These are phyloP conservation scores for Wallacemonas sp. DNA, from an alignment of 208 protist genomes.

Conservation along the genomic window DNA sequence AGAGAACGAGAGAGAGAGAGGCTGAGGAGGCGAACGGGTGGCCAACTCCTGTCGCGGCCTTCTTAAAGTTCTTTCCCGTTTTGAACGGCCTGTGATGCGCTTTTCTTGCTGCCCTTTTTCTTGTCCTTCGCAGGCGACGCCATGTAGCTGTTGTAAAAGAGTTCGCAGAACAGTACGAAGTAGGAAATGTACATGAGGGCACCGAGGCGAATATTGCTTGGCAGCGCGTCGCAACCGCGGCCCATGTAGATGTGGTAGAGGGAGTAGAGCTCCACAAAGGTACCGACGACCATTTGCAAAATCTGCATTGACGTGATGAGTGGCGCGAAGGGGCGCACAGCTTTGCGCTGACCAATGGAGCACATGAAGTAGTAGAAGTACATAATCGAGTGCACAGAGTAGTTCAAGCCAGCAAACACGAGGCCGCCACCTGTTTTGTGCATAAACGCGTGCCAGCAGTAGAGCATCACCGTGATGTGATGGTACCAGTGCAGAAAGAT, in stretches of 20 bases:
- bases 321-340: slow-evolving; percentile 74
- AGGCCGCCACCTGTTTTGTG: slow-evolving; percentile 52
- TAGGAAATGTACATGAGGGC: slow-evolving; percentile 93
- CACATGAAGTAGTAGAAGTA: slow-evolving; percentile 94
- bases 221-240: slow-evolving; percentile 55
- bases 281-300: slow-evolving; percentile 92
- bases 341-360: slow-evolving; percentile 49
- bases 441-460: slow-evolving; percentile 88
- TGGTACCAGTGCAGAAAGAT: slow-evolving; percentile 94
- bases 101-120: neutral
- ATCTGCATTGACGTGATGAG: slow-evolving; percentile 90
- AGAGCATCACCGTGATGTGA: slow-evolving; percentile 92
- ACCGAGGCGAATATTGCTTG: slow-evolving; percentile 57
- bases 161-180: slow-evolving; percentile 88
- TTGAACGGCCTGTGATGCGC: too few relatives aligned
- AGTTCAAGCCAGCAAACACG: slow-evolving; percentile 93
- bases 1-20: too few relatives aligned
- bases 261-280: slow-evolving; percentile 51
- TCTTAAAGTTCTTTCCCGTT: too few relatives aligned
- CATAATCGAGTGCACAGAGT: slow-evolving; percentile 94
- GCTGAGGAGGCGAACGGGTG: too few relatives aligned
- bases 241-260: slow-evolving; percentile 47
- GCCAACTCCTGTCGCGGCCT: too few relatives aligned
- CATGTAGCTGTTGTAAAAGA: slow-evolving; percentile 87
- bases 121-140: slow-evolving; percentile 21